These are phyloP conservation scores for Saccharomycopsis malanga DNA, from an alignment of 805 yeast species.

Conservation along the genomic window DNA sequence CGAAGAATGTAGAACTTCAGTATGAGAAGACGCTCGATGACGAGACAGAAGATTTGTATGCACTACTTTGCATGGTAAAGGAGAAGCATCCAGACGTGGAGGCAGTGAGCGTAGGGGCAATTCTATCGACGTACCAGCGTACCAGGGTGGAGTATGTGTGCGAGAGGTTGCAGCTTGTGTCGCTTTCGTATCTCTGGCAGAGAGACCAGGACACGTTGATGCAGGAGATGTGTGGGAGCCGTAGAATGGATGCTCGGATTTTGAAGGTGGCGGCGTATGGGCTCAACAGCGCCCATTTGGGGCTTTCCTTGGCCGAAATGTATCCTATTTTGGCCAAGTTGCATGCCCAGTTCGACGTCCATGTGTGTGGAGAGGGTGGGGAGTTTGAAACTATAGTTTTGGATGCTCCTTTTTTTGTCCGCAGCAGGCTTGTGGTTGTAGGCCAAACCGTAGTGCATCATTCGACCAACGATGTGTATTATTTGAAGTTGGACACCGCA, in stretches of 20 bases:
- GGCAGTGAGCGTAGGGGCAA: slow-evolving; percentile 95
- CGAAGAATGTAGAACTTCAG: slow-evolving; percentile 61
- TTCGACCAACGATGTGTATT: slow-evolving; percentile 55
- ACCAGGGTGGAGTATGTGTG: slow-evolving; percentile 92
- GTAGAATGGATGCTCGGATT: slow-evolving; percentile 64
- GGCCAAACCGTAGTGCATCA: slow-evolving; percentile 37
- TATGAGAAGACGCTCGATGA: slow-evolving; percentile 62
- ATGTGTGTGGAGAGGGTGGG: slow-evolving; percentile 98
- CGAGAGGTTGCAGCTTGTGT: slow-evolving; percentile 55
- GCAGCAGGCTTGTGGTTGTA: slow-evolving; percentile 40
- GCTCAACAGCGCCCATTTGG: slow-evolving; percentile 56
- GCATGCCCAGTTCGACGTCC: slow-evolving; percentile 67
- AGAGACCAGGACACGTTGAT: slow-evolving; percentile 72
- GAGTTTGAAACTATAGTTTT: slow-evolving; percentile 92
- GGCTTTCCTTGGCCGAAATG: slow-evolving; percentile 55
- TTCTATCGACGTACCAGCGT: slow-evolving; percentile 89
- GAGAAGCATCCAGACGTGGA: slow-evolving; percentile 59
- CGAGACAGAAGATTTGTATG: slow-evolving; percentile 79
- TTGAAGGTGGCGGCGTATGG: slow-evolving; percentile 95
- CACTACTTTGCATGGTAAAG: slow-evolving; percentile 43
- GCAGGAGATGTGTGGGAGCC: slow-evolving; percentile 43
- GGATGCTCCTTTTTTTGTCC: slow-evolving; percentile 78
- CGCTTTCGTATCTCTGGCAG: slow-evolving; percentile 85
- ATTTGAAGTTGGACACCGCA: slow-evolving; percentile 40
- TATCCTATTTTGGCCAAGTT: slow-evolving; percentile 51